These are phyloP conservation scores for Polyplosphaeria fusca DNA, from an alignment of 495 filamentous ascomycete species.

Conservation along the genomic window DNA sequence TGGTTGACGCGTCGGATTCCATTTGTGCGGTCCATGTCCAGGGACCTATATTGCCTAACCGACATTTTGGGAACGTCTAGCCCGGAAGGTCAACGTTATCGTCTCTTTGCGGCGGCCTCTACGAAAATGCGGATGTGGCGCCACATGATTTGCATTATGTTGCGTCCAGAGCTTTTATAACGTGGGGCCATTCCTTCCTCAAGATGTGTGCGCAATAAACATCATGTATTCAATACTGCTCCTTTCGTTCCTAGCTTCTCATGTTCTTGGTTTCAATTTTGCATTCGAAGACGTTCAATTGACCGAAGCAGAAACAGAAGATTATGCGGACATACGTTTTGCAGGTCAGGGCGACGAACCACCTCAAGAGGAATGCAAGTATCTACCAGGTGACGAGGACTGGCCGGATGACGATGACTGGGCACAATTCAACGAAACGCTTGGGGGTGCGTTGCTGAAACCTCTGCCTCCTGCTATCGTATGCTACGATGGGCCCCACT, in stretches of 20 bases:
- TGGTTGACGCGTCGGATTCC: too few relatives aligned
- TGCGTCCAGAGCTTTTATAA: neutral
- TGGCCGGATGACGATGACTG: slow-evolving; percentile 27
- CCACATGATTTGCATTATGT: neutral
- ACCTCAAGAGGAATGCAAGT: slow-evolving; percentile 7
- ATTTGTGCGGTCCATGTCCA: neutral
- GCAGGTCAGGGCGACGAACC: neutral
- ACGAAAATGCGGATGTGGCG: neutral
- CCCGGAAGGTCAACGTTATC: neutral
- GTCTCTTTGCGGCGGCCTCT: neutral
- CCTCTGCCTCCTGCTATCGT: slow-evolving; percentile 14
- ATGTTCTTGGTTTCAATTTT: slow-evolving; percentile 19
- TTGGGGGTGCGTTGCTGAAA: slow-evolving; percentile 23
- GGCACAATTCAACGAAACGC: slow-evolving; percentile 27
- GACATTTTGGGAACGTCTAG: neutral
- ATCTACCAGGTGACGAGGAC: slow-evolving; percentile 18
- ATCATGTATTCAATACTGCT: slow-evolving; percentile 10
- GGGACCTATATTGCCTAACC: neutral
- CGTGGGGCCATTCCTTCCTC: neutral
- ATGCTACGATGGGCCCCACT: slow-evolving; percentile 20
- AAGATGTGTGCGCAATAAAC: neutral
- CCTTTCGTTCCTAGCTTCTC: neutral
- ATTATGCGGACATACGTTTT: slow-evolving; percentile 25
- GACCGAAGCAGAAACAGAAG: slow-evolving; percentile 13
- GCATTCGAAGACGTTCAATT: slow-evolving; percentile 20